Percentiles rank a stretch among this genome's conserved stretches.
These are phyloP conservation scores for Stereum hirsutum DNA, from an alignment of 1,284 basidiomycete genomes.

Conservation along the genomic window DNA sequence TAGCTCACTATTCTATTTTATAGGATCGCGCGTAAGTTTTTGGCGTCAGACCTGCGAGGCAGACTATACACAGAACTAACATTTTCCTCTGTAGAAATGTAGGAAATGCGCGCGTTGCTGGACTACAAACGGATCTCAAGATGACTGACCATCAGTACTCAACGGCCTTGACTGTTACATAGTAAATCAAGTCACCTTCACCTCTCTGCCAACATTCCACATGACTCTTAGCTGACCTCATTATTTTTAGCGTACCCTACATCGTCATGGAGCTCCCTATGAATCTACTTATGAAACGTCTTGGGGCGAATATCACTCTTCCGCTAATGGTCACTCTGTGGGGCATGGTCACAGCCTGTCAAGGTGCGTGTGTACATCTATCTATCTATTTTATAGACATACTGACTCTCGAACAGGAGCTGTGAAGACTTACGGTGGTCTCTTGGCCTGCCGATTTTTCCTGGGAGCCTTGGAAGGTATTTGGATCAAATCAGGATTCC, in stretches of 20 bases:
- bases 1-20: neutral
- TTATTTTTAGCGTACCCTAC: conserved; percentile 34
- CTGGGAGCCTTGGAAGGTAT: conserved; percentile 48
- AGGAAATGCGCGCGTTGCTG: conserved; percentile 51
- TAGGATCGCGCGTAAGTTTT: neutral
- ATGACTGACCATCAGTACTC: conserved; percentile 36
- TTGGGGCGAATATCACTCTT: conserved; percentile 49
- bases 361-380: conserved; percentile 28
- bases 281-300: conserved; percentile 44
- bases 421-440: conserved; percentile 39
- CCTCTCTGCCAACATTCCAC: neutral
- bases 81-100: conserved; percentile 46
- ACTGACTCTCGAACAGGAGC: conserved; percentile 27
- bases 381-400: neutral
- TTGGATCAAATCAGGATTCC: neutral
- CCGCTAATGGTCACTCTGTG: conserved; percentile 47
- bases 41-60: conserved; percentile 5
- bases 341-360: conserved; percentile 45
- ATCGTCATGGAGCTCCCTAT: conserved; percentile 52
- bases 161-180: conserved; percentile 11
- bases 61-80: conserved; percentile 12
- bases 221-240: neutral
- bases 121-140: conserved; percentile 40
- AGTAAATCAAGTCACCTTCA: conserved; percentile 10
- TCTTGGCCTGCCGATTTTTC: conserved; percentile 57